Evolutionary conservation across 2,329 filamentous ascomycete species (phyloP), one percentile per base, ranked within the genome.

Genomic region (Colletotrichum siamense): DNA sequence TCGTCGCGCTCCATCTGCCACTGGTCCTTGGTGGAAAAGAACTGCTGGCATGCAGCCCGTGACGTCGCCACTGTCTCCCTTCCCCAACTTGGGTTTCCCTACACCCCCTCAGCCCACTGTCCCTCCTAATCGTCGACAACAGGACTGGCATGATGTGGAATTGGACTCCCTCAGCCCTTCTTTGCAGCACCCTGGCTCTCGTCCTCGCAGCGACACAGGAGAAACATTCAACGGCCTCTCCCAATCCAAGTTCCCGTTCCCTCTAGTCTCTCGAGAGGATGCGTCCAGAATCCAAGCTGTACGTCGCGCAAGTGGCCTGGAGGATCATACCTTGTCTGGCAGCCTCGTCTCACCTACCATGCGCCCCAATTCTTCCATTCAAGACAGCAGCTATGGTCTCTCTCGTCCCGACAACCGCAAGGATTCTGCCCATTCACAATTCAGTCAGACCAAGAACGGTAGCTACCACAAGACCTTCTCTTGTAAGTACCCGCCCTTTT

Each of bases 301-400:
- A 18, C 76, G 76, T 22, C 76, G 77, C 5, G 76, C 72, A 8
- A 78, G 77, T 52, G 77, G 77, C 49, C 57, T 78, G 5, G 77
- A 78, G 34, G 77, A 78, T n/a, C 77, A 78, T 36, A 76, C 76
- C 24, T 66, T 76, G 18, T 73, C 76, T 9, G 77, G 77, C 24
- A 59, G 71, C 6, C 59, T 74, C 6, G 16, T 64, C 26, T 74
- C 65, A 2, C 32, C 63, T 24, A 57, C 69, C 10, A 16, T 64
- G 13, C 32, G 66, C 22, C 15, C 69, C 6, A 12, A 52, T 59
- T 63, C 32, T 28, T 74, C 71, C 8, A 64, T 36, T 8, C 64
- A 69, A n/a, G 30, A 71, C 15, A 66, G 64, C 52, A 74, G 44
- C 49, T 18, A 69, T 13, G 32, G 22, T 15, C 52, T 49, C 15